Evolutionary conservation across 768 basidiomycete genomes (phyloP).

Genomic region (Rhodotorula sphaerocarpa): DNA sequence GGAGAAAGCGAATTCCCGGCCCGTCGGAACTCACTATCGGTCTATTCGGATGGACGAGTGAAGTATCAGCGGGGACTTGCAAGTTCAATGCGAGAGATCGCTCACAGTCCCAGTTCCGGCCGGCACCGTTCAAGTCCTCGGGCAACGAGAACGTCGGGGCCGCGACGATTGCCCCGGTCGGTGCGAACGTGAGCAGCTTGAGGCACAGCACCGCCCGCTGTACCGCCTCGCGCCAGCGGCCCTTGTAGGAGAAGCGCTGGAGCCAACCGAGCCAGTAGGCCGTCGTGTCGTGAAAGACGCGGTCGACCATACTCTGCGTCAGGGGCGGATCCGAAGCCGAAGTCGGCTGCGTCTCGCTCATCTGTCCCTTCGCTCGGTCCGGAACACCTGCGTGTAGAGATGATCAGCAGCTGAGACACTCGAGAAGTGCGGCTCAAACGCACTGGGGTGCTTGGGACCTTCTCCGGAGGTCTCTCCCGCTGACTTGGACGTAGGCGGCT

Average conservation of each 20-base stretch:
- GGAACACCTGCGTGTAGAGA: slow-evolving; percentile 3
- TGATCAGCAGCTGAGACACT: not conserved
- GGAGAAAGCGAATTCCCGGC: no score
- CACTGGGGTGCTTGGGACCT: slow-evolving; percentile 3
- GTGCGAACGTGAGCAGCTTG: slow-evolving; percentile 48
- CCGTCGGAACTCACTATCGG: no score
- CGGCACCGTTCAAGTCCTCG: slow-evolving; percentile 46
- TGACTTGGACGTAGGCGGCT: slow-evolving; percentile 49
- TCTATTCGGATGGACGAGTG: no score
- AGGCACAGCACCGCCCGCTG: slow-evolving; percentile 85
- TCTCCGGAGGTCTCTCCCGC: slow-evolving; percentile 3
- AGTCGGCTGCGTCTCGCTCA: slow-evolving; percentile 8
- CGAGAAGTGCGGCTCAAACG: not conserved
- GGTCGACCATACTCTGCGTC: slow-evolving; percentile 33
- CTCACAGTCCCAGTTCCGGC: slow-evolving; percentile 47
- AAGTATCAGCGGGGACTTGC: no score
- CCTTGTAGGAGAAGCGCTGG: slow-evolving; percentile 74
- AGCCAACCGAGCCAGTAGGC: slow-evolving; percentile 85
- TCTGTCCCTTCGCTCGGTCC: not conserved
- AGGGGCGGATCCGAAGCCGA: slow-evolving; percentile 13
- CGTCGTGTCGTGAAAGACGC: slow-evolving; percentile 55
- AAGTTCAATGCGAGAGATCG: no score
- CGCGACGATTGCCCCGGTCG: slow-evolving; percentile 75
- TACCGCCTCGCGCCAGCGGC: slow-evolving; percentile 92
- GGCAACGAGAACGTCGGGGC: slow-evolving; percentile 92